Base-by-base conservation (phyloP, 2,329 filamentous ascomycete genomes). In the Ophiostoma ulmi region DNA sequence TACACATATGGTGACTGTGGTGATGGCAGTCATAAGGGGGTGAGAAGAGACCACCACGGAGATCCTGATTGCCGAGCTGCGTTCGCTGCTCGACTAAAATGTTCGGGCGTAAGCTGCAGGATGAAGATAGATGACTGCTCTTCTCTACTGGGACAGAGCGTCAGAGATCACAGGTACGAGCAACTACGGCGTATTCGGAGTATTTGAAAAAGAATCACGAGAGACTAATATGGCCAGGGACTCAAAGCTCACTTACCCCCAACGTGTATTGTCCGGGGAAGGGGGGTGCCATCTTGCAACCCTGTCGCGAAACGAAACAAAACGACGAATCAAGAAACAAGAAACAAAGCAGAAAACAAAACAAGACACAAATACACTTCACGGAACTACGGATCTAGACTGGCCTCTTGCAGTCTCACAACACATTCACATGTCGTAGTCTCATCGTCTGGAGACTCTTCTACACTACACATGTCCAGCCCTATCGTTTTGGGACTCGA, bases 401-500 rank as follows among this genome's bases (percentile, higher is more conserved):
- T 22, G 52, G 52, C 44, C 44, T 48, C 44, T 48, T 48, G 44
- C 5, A n/a, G 17, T 58, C 52, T 58, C n/a, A 26, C 52, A 22
- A 58, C 52, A 58, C 52, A 7, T 58, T 58, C 52, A 58, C 52
- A 58, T 58, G 52, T 31, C 48, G 10, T 6, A 55, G 7, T 55
- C 22, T 58, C 44, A 48, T 48, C 17, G 8, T 48, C 44, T 48
- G 11, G 38, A 39, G 38, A 13, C 38, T 39, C 38, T 20, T n/a
- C 31, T 20, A 20, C 44, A 20, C 17, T 48, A 48, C 44, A 39
- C 31, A 38, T 41, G 31, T 41, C 64, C 63, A 70, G 36, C 48
- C 64, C 39, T 58, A 61, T 44, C 10, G 17, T 55, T 67, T 61
- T 39, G 69, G 48, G 66, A 63, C 41, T 36, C 52, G 64, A 38